Conservation (phyloP, 805 yeast species). For the Yamadazyma akitaensis region DNA sequence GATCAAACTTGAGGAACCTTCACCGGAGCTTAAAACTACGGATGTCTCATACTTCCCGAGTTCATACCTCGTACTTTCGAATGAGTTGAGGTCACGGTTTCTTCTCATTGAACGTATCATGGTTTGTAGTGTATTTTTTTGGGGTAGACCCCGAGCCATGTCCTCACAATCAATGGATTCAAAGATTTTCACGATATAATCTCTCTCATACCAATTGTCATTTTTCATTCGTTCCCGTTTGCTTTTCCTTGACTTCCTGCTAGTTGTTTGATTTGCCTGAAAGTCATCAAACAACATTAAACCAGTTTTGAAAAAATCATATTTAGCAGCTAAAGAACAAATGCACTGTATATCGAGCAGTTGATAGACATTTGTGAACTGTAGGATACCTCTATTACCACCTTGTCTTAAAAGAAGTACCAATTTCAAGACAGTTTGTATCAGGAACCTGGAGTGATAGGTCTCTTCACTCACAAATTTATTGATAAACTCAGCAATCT, state of each 20-base stretch:
- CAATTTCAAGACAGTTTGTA: constrained; percentile 19
- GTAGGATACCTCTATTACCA: constrained; percentile 22
- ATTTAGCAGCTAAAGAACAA: constrained; percentile 28
- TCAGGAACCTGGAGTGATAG: constrained; percentile 3
- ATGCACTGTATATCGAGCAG: constrained; percentile 26
- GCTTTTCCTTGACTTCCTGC: not conserved
- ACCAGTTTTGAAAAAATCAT: constrained; percentile 39
- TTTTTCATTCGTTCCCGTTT: not conserved
- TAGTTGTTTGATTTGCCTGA: constrained; percentile 12
- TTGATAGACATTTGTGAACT: constrained; percentile 26
- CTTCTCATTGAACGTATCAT: constrained; percentile 44
- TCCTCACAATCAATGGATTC: constrained; percentile 59
- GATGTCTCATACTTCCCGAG: constrained; percentile 56
- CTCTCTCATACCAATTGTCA: constrained; percentile 14
- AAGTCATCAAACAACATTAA: constrained; percentile 49
- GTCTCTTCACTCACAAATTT: not conserved
- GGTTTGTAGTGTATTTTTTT: constrained; percentile 48
- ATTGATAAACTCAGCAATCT: not conserved
- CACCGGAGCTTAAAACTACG: constrained; percentile 11
- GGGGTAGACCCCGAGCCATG: constrained; percentile 62
- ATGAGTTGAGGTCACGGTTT: constrained; percentile 18
- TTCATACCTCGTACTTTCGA: constrained; percentile 47
- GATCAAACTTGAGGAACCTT: constrained; percentile 16
- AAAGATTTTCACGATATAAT: constrained; percentile 39
- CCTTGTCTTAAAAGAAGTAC: constrained; percentile 31